Conservation (phyloP, 2,329 filamentous ascomycete genomes). For the Magnaporthiopsis rhizophila region DNA sequence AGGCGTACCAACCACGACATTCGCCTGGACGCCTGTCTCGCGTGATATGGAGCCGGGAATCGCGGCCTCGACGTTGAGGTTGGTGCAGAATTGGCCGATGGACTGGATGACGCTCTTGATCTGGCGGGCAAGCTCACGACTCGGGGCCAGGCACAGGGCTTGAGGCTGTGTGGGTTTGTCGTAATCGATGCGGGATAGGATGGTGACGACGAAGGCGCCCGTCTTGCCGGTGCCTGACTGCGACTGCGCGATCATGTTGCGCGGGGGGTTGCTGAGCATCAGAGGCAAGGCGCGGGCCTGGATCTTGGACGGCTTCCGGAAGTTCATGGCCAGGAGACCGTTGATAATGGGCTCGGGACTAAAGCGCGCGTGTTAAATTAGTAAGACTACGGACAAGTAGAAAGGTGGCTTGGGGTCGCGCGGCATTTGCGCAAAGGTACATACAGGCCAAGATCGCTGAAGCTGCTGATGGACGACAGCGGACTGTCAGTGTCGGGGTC, state of each 20-base stretch:
- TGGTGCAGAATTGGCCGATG: conserved; percentile 77
- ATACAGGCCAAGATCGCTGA: conserved; percentile 80
- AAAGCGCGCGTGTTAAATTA: conserved; percentile 24
- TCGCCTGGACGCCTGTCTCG: conserved; percentile 60
- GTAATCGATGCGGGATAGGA: conserved; percentile 79
- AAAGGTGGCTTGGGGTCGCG: conserved; percentile 3
- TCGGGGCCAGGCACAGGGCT: conserved; percentile 82
- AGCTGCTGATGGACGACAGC: conserved; percentile 74
- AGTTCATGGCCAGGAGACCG: conserved; percentile 73
- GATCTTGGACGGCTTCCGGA: conserved; percentile 94
- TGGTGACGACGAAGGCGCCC: conserved; percentile 88
- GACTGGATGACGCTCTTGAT: conserved; percentile 77
- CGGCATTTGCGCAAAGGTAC: conserved; percentile 22
- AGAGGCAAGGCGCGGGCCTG: conserved; percentile 91
- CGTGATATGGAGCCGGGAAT: conserved; percentile 71
- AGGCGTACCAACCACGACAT: conserved; percentile 86
- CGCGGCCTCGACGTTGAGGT: conserved; percentile 69
- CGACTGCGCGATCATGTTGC: conserved; percentile 96
- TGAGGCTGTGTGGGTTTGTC: conserved; percentile 62
- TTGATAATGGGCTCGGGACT: conserved; percentile 54
- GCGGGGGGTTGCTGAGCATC: conserved; percentile 76
- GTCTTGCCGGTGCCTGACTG: conserved; percentile 98
- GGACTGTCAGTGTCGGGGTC: conserved; percentile 84
- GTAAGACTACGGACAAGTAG: background rate
- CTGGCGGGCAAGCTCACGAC: conserved; percentile 88